Base-by-base conservation (phyloP, 352 stramenopile genomes). In the Pythium phragmiticola region DNA sequence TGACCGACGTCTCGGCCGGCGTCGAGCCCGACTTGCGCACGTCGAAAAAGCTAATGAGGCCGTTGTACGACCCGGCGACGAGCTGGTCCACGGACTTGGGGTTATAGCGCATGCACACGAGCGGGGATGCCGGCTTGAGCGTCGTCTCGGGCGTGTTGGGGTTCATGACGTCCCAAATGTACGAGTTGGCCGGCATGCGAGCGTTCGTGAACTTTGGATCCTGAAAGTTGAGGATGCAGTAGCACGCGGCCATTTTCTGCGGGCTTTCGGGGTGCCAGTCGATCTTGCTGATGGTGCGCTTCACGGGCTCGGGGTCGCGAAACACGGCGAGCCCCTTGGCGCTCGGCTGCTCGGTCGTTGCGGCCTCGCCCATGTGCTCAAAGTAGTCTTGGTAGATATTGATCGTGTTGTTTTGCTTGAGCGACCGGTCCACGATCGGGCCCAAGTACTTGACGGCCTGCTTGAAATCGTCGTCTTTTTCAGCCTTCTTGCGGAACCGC, bases 331-430 rank as follows among this genome's bases (percentile, higher is more conserved):
- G 78, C 5, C 96, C 95, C 72, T 99, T 99, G 56, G 96, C 96
- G 58, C 84, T 98, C 11, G 96, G 96, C 68, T 98, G 96, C 68
- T 99, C 94, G 9, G 88, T 97, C 42, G 88, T 97, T 57, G 96
- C 89, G 62, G 84, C 73, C 66, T 98, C 88, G 36, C 89, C 86
- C 74, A 98, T 87, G 70, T 96, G 77, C 53, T 89, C 82, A 74
- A 98, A 98, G 73, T 98, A 98, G 69, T 97, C 90, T 72, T 99
- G 89, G 70, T 99, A 99, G 54, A 99, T 98, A 77, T 99, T 97
- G 56, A 99, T 97, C 9, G 96, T 99, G 75, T 98, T 98, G 75
- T 98, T 98, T 72, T 99, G 96, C 72, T 97, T 97, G 79, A 98
- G 95, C 55, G 92, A 96, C 14, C 88, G 78, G 45, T 97, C 90